phyloP scores from a whole-genome alignment of 2,329 filamentous ascomycete genomes.

The Cladophialophora exuberans region DNA sequence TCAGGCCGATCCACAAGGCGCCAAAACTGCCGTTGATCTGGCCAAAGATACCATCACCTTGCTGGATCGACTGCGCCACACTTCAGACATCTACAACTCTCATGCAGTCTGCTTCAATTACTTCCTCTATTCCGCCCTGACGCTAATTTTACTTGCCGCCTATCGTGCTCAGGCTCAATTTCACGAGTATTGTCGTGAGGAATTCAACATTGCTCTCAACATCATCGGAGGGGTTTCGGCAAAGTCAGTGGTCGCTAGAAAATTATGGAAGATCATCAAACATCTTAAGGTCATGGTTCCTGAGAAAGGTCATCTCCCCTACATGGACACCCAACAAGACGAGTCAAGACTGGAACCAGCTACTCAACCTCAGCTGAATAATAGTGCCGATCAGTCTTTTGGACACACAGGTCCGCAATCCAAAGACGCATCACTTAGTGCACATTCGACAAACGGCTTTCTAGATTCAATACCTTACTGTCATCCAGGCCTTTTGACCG shows the following conservation, averaged over 20 bases:
- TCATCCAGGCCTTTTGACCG: background rate
- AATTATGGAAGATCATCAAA: constrained; percentile 22
- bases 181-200: constrained; percentile 40
- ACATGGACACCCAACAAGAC: constrained; percentile 18
- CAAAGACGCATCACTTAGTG: background rate
- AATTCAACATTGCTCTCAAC: constrained; percentile 33
- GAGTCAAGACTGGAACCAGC: background rate
- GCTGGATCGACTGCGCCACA: constrained; percentile 42
- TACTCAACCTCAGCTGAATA: background rate
- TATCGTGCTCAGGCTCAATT: constrained; percentile 50
- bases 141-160: constrained; percentile 49
- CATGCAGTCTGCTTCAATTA: constrained; percentile 48
- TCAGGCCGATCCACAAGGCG: constrained; percentile 39
- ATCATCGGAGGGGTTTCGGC: constrained; percentile 16
- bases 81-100: constrained; percentile 44
- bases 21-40: constrained; percentile 47
- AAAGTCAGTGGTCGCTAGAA: constrained; percentile 17
- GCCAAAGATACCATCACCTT: constrained; percentile 45
- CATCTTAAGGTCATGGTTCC: constrained; percentile 18
- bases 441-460: background rate
- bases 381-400: background rate
- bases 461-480: background rate
- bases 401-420: background rate
- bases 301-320: constrained; percentile 6
- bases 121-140: constrained; percentile 46